Evolutionary conservation across 495 filamentous ascomycete genomes (phyloP), one percentile per base, ranked within the genome.

Genomic region (Neurospora sp.): DNA sequence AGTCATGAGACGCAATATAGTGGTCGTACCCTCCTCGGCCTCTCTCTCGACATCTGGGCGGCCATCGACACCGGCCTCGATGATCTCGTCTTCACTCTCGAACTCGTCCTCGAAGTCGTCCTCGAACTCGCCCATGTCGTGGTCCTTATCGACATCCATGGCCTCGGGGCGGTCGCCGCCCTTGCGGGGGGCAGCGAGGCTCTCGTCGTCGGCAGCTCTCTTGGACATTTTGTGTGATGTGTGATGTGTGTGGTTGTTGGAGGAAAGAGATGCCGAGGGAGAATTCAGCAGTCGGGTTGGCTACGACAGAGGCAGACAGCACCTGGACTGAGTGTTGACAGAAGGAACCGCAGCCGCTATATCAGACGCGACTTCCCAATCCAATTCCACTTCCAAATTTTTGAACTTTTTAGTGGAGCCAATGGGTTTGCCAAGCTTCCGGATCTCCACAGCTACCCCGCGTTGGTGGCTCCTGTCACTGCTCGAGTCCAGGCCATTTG

Each of bases 41-140:
- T 97, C 93, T 53, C 94, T 87, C 82, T 98, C 94, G n/a, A 89
- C 92, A 82, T 97, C 94, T 35, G 94, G 94, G 75, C 93, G 85
- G 20, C 94, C 96, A 75, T 99, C 94, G 17, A 96, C 93, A 70
- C 94, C 96, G 38, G 95, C 94, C 83, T 98, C 96, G 70, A 98
- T 81, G 68, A 98, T 92, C 83, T 98, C 95, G 78, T 97, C 94
- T 75, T 97, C 95, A 77, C 93, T 97, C 85, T 97, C 94, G 77
- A 93, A 98, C 77, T 98, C 95, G 76, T 98, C 95, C 81, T 97
- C 95, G 74, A 91, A 98, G 75, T 97, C 93, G 82, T 98, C 95
- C 81, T 97, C 95, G 74, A 97, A 97, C 73, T 96, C 93, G 78
- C 92, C 92, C 83, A 90, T 91, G 70, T 94, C 92, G 75, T 84